Base-by-base conservation (phyloP, 208 protist genomes). In the Acanthamoeba healyi region DNA sequence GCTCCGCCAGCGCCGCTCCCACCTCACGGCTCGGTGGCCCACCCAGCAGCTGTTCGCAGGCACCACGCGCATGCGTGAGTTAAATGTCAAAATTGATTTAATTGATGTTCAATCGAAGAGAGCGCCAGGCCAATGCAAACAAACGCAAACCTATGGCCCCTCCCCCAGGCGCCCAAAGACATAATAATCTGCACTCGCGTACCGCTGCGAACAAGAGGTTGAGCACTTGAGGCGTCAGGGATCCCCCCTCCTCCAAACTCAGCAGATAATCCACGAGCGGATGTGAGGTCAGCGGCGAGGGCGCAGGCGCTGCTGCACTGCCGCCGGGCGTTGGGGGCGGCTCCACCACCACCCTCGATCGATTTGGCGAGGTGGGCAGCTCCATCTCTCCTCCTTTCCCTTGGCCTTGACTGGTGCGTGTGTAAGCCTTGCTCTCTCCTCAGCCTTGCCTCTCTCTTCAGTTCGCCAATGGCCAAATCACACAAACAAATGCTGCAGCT, bases 121-220 rank as follows among this genome's bases (percentile, higher is more conserved):
- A 19, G n/a, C n/a, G n/a, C n/a, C n/a, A n/a, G n/a, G n/a, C n/a
- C n/a, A n/a, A n/a, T n/a, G n/a, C n/a, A n/a, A n/a, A n/a, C n/a
- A n/a, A n/a, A n/a, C n/a, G n/a, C n/a, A n/a, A n/a, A n/a, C n/a
- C n/a, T n/a, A n/a, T n/a, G n/a, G n/a, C n/a, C n/a, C n/a, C n/a
- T n/a, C n/a, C n/a, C n/a, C n/a, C 29, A 36, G 9, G n/a, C 9
- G 10, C 14, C 15, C 26, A 67, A 67, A 61, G 54, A 2, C 15
- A 70, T 9, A 70, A 38, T 38, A 22, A 32, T 6, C 2, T 74
- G 36, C 36, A 74, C n/a, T 32, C 7, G 36, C n/a, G n/a, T 81
- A 81, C 72, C 72, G 72, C 72, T n/a, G 72, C 72, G 15, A 81
- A 81, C 38, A 81, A 24, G 40, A 81, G 72, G 26, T 81, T 81